These are phyloP conservation scores for Podochytrium sp. DNA, from an alignment of 192 early-diverging fungal species.

Conservation along the genomic window DNA sequence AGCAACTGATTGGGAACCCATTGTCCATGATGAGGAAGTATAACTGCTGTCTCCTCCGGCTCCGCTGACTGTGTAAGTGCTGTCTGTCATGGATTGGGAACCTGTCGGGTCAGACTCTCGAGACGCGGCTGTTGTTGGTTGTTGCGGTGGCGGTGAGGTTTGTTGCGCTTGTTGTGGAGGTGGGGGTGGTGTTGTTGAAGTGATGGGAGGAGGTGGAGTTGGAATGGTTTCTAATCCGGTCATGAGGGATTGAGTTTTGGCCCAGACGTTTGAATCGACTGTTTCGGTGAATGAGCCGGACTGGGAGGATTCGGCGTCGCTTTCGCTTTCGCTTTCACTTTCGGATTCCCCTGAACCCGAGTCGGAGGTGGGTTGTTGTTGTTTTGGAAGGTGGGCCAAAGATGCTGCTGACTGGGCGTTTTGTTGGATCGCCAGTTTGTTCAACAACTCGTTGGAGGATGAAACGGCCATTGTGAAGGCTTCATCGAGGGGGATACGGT, in stretches of 20 bases:
- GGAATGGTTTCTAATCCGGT: too few relatives aligned
- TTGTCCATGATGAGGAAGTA: background rate
- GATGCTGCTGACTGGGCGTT: background rate
- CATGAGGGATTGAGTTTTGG: background rate
- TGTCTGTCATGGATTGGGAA: background rate
- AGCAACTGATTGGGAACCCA: background rate
- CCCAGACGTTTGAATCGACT: background rate
- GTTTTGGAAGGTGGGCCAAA: background rate
- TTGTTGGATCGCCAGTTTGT: background rate
- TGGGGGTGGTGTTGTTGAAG: too few relatives aligned
- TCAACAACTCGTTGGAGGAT: background rate
- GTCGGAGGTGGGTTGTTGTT: background rate
- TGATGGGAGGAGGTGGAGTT: too few relatives aligned
- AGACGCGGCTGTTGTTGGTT: background rate
- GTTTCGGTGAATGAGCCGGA: background rate
- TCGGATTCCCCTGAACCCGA: background rate
- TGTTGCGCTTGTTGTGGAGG: too few relatives aligned
- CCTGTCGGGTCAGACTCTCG: too few relatives aligned
- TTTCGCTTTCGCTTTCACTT: too few relatives aligned
- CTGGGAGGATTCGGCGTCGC: background rate
- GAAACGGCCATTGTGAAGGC: background rate
- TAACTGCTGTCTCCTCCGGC: background rate
- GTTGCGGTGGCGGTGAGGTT: background rate
- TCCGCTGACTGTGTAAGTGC: background rate
- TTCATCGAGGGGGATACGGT: background rate